A percentile compares a stretch with the other conserved stretches of the same genome.
These are phyloP conservation scores for Ilyonectria sp. DNA, from an alignment of 2,329 filamentous ascomycete species.

Conservation along the genomic window DNA sequence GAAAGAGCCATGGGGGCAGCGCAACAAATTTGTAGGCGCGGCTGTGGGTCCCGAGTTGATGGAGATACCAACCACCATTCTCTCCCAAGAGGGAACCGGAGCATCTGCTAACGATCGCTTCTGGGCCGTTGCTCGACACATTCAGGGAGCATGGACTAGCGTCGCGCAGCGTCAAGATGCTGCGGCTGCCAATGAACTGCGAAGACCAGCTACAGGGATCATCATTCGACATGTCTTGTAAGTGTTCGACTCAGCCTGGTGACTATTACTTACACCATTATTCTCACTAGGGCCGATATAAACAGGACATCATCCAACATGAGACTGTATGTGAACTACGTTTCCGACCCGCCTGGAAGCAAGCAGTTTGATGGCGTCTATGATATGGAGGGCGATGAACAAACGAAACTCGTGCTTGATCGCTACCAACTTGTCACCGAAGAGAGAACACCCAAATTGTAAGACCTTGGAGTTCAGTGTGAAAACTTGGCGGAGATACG, in stretches of 20 bases:
- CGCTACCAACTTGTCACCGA: conserved; percentile 23
- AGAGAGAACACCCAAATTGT: conserved; percentile 21
- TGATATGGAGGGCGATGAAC: neutral
- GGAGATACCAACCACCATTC: conserved; percentile 12
- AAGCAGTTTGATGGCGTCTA: conserved; percentile 19
- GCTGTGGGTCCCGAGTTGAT: conserved; percentile 27
- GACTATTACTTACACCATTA: neutral
- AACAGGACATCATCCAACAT: conserved; percentile 14
- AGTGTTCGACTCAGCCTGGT: neutral
- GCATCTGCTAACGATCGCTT: conserved; percentile 1
- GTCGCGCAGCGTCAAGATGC: conserved; percentile 23
- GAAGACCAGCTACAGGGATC: conserved; percentile 17
- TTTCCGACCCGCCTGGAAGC: conserved; percentile 20
- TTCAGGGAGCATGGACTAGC: conserved; percentile 16
- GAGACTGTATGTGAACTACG: conserved; percentile 15
- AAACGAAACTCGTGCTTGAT: conserved; percentile 1
- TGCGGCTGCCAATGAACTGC: conserved; percentile 22
- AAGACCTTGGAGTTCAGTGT: conserved; percentile 1
- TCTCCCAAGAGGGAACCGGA: neutral
- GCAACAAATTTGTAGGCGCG: conserved; percentile 18
- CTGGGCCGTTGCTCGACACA: conserved; percentile 17
- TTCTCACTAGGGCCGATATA: neutral
- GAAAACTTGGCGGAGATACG: neutral
- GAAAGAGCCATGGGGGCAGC: conserved; percentile 20
- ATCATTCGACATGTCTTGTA: conserved; percentile 18